A percentile compares a stretch with the other conserved stretches of the same genome.
phyloP scores from a whole-genome alignment of 1,284 basidiomycete species.

The Ustanciosporium gigantosporum region DNA sequence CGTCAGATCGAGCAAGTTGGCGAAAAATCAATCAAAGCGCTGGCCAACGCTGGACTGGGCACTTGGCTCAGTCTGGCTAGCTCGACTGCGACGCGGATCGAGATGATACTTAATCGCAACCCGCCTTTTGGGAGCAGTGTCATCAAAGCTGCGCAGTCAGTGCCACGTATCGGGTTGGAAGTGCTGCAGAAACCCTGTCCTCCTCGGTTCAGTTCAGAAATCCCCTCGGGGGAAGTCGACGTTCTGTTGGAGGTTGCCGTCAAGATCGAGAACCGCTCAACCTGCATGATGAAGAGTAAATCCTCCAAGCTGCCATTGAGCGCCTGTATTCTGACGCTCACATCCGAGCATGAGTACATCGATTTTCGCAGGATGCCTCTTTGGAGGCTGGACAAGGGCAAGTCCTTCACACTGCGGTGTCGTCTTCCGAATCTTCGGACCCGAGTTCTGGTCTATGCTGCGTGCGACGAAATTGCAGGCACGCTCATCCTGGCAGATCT shows the following conservation, averaged over 20 bases:
- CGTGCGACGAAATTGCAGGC: slow-evolving; percentile 40
- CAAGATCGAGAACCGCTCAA: slow-evolving; percentile 21
- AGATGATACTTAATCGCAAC: slow-evolving; percentile 46
- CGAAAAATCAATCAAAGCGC: slow-evolving; percentile 68
- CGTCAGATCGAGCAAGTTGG: slow-evolving; percentile 77
- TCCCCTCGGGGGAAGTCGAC: background rate
- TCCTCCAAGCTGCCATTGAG: slow-evolving; percentile 28
- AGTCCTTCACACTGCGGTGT: slow-evolving; percentile 42
- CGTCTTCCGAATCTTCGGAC: slow-evolving; percentile 50
- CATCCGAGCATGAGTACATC: slow-evolving; percentile 19
- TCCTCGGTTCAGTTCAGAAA: background rate
- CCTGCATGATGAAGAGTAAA: slow-evolving; percentile 31
- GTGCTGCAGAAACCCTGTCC: slow-evolving; percentile 7
- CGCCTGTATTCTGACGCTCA: slow-evolving; percentile 22
- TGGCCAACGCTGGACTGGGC: slow-evolving; percentile 36
- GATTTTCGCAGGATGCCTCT: slow-evolving; percentile 46
- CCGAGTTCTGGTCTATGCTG: slow-evolving; percentile 39
- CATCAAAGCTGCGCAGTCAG: slow-evolving; percentile 21
- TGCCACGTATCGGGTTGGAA: slow-evolving; percentile 34
- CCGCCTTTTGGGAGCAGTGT: slow-evolving; percentile 44
- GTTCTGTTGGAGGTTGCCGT: slow-evolving; percentile 17
- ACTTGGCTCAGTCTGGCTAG: slow-evolving; percentile 23
- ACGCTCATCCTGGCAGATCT: slow-evolving; percentile 22
- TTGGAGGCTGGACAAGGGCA: slow-evolving; percentile 19
- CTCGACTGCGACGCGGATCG: slow-evolving; percentile 27